Evolutionary conservation across 169 alveolate species (phyloP).

Genomic region (Theileria luwenshuni): DNA sequence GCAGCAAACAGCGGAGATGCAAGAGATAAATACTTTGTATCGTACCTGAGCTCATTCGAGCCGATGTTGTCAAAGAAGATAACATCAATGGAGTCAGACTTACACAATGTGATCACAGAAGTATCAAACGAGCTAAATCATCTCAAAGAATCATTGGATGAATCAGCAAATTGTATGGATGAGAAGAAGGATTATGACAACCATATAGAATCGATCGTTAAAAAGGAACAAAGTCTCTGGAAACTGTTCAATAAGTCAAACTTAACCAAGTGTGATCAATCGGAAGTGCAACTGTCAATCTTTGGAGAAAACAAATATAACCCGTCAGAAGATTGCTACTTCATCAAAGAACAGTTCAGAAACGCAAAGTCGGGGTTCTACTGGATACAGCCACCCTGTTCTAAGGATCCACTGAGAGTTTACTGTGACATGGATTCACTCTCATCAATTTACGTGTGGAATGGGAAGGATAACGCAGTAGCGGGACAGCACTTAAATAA

Average conservation of each 20-base stretch:
- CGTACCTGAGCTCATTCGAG: slow-evolving; percentile 81
- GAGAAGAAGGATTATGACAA: slow-evolving; percentile 71
- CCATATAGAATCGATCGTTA: slow-evolving; percentile 71
- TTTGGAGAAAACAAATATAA: slow-evolving; percentile 81
- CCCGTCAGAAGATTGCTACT: slow-evolving; percentile 88
- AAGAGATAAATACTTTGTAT: slow-evolving; percentile 87
- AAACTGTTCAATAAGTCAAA: slow-evolving; percentile 63
- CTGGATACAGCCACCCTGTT: slow-evolving; percentile 88
- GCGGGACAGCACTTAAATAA: slow-evolving; percentile 56
- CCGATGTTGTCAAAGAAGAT: slow-evolving; percentile 73
- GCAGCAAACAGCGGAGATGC: slow-evolving; percentile 89
- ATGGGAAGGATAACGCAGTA: slow-evolving; percentile 24
- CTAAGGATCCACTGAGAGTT: slow-evolving; percentile 84
- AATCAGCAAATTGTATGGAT: slow-evolving; percentile 53
- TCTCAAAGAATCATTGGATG: slow-evolving; percentile 71
- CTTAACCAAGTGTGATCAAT: slow-evolving; percentile 53
- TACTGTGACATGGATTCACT: slow-evolving; percentile 84
- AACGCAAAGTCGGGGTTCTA: slow-evolving; percentile 87
- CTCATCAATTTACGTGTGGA: slow-evolving; percentile 56
- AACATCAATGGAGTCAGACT: slow-evolving; percentile 80
- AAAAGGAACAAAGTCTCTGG: slow-evolving; percentile 69
- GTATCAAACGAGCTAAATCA: slow-evolving; percentile 75
- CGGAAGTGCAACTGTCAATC: slow-evolving; percentile 25
- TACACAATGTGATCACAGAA: slow-evolving; percentile 73
- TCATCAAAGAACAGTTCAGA: slow-evolving; percentile 66